Percentiles rank a stretch among this genome's conserved stretches.
phyloP scores from a whole-genome alignment of 371 early-diverging fungal species.

The Thermomucor indicae-seudaticae region DNA sequence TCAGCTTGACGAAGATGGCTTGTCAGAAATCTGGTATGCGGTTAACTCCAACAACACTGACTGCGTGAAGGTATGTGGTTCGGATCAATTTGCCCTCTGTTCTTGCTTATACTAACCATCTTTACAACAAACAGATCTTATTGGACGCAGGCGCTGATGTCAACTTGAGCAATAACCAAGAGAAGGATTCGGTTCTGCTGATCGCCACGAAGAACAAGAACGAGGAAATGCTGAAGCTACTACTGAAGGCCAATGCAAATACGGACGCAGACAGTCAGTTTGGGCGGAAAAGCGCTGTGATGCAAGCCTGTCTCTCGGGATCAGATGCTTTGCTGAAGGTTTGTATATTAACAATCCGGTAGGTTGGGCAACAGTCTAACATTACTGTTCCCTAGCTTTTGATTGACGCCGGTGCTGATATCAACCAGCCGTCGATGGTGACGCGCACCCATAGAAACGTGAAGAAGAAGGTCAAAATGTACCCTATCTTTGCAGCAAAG shows the following conservation, averaged over 20 bases:
- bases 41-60: conserved; percentile 15
- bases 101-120: too few species aligned
- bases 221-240: conserved; percentile 12
- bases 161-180: neutral
- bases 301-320: conserved; percentile 12
- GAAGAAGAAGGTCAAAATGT: too few species aligned
- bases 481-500: too few species aligned
- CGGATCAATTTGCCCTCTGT: too few species aligned
- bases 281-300: conserved; percentile 28
- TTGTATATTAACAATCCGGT: neutral
- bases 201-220: conserved; percentile 18
- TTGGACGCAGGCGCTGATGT: conserved; percentile 19
- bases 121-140: conserved; percentile 27
- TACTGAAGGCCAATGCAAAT: conserved; percentile 22
- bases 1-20: conserved; percentile 26
- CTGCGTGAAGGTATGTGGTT: conserved; percentile 27
- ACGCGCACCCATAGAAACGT: too few species aligned
- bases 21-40: conserved; percentile 45
- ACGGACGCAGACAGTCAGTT: conserved; percentile 27
- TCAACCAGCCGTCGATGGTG: conserved; percentile 3
- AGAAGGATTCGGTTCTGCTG: conserved; percentile 14
- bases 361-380: neutral
- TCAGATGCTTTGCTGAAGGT: neutral
- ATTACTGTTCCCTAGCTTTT: conserved; percentile 9
- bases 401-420: conserved; percentile 18